Evolutionary conservation across 2,329 filamentous ascomycete species (phyloP), one percentile per base, ranked within the genome.

Genomic region (Raffaelea deltoideospora): DNA sequence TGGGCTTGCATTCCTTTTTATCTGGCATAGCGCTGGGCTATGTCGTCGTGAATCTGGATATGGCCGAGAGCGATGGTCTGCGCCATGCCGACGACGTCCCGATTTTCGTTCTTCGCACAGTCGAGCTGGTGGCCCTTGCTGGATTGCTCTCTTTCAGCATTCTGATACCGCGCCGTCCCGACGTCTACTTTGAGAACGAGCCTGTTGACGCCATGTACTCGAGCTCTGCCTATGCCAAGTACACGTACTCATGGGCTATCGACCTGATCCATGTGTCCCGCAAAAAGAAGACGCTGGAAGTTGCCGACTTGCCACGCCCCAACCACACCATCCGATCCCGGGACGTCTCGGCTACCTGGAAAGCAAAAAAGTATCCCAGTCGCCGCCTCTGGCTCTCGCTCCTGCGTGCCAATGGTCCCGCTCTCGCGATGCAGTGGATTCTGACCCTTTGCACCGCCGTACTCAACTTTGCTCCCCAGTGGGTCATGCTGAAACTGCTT

Each of bases 391-490:
- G 79, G 67, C 60, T 72, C 36, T 68, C 70, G 1, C 48, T 86
- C 3, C 45, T 77, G 5, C 52, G 63, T 30, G 67, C 69, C 1
- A 77, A 84, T 50, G 67, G 67, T 41, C 53, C 53, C 19, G 52
- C 60, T 1, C 61, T 87, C 28, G 45, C 62, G 2, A 38, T 70
- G 9, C 80, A 86, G 54, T 76, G 70, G 59, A 32, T 56, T 2
- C 50, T 81, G 8, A 73, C 72, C 11, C 41, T 72, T 1, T 42
- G 64, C 7, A 61, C 65, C 17, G 68, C 70, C 9, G 46, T 77
- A 22, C 47, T 79, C n/a, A 73, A 72, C 38, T 76, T 86, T 40
- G 67, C 72, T 0, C 82, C 82, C 0, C 82, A 84, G 48, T 72
- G 77, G 52, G 69, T 76, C 21, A 72, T 83, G 43, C 63, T 77